These are phyloP conservation scores for Aspergillus quadricinctus DNA, from an alignment of 2,329 filamentous ascomycete species.

Conservation along the genomic window DNA sequence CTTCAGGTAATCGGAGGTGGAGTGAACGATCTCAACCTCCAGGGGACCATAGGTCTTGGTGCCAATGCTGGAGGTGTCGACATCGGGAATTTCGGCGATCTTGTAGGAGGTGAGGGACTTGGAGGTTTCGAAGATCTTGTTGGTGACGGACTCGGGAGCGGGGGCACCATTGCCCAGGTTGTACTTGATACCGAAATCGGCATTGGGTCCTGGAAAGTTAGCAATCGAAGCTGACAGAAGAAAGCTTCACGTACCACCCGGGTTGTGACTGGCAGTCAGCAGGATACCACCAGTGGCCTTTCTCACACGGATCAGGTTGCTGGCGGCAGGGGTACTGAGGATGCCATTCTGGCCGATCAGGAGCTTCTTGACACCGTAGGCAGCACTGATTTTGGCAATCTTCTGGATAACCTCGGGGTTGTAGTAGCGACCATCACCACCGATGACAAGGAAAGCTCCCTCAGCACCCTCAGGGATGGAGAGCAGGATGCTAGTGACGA, in stretches of 20 bases:
- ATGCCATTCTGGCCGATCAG: constrained; percentile 95
- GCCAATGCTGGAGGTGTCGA: constrained; percentile 80
- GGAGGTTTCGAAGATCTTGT: constrained; percentile 93
- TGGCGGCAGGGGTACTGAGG: constrained; percentile 91
- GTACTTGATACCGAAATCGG: constrained; percentile 99
- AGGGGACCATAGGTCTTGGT: constrained; percentile 77
- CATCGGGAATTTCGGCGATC: constrained; percentile 76
- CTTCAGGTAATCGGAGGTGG: constrained; percentile 81
- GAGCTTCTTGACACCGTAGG: constrained; percentile 98
- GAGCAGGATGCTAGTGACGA: constrained; percentile 87
- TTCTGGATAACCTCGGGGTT: constrained; percentile 95
- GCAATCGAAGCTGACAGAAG: not conserved
- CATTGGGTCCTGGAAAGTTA: constrained; percentile 60
- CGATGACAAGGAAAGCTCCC: constrained; percentile 88
- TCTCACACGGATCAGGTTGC: constrained; percentile 89
- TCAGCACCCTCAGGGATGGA: constrained; percentile 93
- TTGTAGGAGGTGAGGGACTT: constrained; percentile 92
- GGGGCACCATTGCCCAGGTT: constrained; percentile 95
- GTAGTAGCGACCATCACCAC: constrained; percentile 94
- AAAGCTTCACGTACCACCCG: constrained; percentile 65
- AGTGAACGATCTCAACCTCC: constrained; percentile 94
- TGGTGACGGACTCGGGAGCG: constrained; percentile 91
- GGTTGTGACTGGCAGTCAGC: constrained; percentile 96
- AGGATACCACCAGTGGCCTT: constrained; percentile 96
- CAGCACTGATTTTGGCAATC: constrained; percentile 94